These are phyloP conservation scores for Thalassia testudinum DNA, from an alignment of 116 monocot genomes.

Conservation along the genomic window DNA sequence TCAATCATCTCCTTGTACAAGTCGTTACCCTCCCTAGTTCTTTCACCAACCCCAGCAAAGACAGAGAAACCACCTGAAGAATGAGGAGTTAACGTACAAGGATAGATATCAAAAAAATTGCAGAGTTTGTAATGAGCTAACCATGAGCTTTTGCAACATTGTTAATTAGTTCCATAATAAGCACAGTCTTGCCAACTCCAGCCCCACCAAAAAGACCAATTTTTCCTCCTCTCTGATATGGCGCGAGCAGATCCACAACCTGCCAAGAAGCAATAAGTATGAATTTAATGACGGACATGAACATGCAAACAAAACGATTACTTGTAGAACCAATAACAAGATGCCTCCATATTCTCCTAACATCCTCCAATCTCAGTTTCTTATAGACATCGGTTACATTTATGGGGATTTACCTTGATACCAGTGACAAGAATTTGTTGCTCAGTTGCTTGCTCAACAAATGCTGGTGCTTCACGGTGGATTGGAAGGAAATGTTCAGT, in stretches of 20 bases:
- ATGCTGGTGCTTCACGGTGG: slow-evolving; percentile 80
- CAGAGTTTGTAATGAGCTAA: slow-evolving; percentile 15
- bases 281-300: no score
- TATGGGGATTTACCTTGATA: slow-evolving; percentile 39
- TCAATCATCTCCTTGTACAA: slow-evolving; percentile 85
- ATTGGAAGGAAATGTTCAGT: slow-evolving; percentile 77
- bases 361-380: no score
- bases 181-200: slow-evolving; percentile 71
- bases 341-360: not conserved
- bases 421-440: slow-evolving; percentile 82
- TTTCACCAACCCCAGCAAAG: slow-evolving; percentile 80
- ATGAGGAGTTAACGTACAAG: not conserved
- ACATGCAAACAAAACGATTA: no score
- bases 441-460: slow-evolving; percentile 81
- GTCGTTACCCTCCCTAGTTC: slow-evolving; percentile 77
- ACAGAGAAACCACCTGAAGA: slow-evolving; percentile 69
- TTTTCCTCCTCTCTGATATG: slow-evolving; percentile 80
- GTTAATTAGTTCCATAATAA: slow-evolving; percentile 80
- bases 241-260: slow-evolving; percentile 81
- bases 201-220: slow-evolving; percentile 84
- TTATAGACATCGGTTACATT: no score
- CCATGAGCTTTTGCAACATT: slow-evolving; percentile 90
- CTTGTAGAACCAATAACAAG: no score
- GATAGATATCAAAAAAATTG: no score
- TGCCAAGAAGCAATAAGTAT: slow-evolving; percentile 1